These are phyloP conservation scores for Mortierella antarctica DNA, from an alignment of 192 early-diverging fungal species.

Conservation along the genomic window DNA sequence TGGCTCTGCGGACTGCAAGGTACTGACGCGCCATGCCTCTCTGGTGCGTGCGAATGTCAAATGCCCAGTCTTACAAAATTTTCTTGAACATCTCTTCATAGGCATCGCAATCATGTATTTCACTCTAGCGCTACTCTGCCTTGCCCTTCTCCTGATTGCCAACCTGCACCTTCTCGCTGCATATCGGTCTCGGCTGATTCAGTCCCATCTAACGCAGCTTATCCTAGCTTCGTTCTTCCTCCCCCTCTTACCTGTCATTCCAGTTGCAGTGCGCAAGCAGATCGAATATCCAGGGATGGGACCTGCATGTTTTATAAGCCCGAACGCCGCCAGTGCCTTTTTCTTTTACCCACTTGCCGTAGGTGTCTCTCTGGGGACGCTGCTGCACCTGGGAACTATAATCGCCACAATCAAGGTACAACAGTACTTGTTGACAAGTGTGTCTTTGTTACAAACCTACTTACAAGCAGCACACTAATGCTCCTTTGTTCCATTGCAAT, in stretches of 20 bases:
- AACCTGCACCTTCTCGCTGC: slow-evolving; percentile 40
- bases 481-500: neutral
- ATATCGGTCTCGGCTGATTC: slow-evolving; percentile 16
- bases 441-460: neutral
- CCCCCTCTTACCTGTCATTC: slow-evolving; percentile 25
- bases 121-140: slow-evolving; percentile 28
- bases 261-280: slow-evolving; percentile 17
- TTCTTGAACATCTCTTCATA: neutral
- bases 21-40: slow-evolving; percentile 1
- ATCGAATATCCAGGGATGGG: slow-evolving; percentile 40
- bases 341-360: slow-evolving; percentile 40
- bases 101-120: slow-evolving; percentile 28
- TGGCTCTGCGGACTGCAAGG: slow-evolving; percentile 45
- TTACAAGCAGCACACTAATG: neutral
- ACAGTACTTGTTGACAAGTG: neutral
- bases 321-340: slow-evolving; percentile 12
- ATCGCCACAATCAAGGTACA: slow-evolving; percentile 23
- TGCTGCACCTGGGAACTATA: slow-evolving; percentile 38
- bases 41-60: too few relatives aligned
- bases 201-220: slow-evolving; percentile 4
- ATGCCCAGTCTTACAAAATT: neutral
- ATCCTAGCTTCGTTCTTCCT: slow-evolving; percentile 37
- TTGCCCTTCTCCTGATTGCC: slow-evolving; percentile 22
- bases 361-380: slow-evolving; percentile 15
- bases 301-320: slow-evolving; percentile 35